Percentiles rank a stretch among this genome's conserved stretches.
These are phyloP conservation scores for Tricholoma sp. DNA, from an alignment of 768 basidiomycete genomes.

Conservation along the genomic window DNA sequence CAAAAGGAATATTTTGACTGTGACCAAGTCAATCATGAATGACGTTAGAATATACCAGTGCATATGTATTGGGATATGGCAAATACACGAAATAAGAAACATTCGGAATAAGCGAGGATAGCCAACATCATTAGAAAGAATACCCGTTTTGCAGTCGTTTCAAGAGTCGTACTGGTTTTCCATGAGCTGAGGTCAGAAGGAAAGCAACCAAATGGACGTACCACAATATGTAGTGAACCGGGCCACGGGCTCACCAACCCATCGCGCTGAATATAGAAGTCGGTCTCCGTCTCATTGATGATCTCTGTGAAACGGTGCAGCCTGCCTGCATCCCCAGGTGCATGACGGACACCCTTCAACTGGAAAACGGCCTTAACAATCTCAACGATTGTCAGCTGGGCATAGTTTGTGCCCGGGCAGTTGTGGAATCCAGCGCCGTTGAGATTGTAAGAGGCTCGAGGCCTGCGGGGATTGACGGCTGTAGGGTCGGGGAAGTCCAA, in stretches of 20 bases:
- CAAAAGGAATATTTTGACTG: too few species aligned
- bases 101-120: too few species aligned
- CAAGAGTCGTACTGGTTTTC: background rate
- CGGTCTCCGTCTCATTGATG: slow-evolving; percentile 31
- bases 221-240: slow-evolving; percentile 29
- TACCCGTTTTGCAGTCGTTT: background rate
- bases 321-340: slow-evolving; percentile 36
- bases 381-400: slow-evolving; percentile 36
- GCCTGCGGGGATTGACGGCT: slow-evolving; percentile 34
- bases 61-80: too few species aligned
- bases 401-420: slow-evolving; percentile 32
- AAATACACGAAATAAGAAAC: background rate
- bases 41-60: too few species aligned
- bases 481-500: slow-evolving; percentile 39
- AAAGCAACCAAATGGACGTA: slow-evolving; percentile 11
- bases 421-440: slow-evolving; percentile 35
- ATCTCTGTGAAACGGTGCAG: slow-evolving; percentile 27
- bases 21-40: too few species aligned
- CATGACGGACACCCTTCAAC: slow-evolving; percentile 41
- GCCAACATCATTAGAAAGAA: too few species aligned
- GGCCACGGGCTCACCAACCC: slow-evolving; percentile 33
- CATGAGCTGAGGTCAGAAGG: background rate
- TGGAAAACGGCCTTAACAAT: slow-evolving; percentile 41
- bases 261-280: slow-evolving; percentile 28
- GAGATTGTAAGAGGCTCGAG: slow-evolving; percentile 23